A percentile compares a stretch with the other conserved stretches of the same genome.
These are phyloP conservation scores for Somion occarium DNA, from an alignment of 1,284 basidiomycete species.

Conservation along the genomic window DNA sequence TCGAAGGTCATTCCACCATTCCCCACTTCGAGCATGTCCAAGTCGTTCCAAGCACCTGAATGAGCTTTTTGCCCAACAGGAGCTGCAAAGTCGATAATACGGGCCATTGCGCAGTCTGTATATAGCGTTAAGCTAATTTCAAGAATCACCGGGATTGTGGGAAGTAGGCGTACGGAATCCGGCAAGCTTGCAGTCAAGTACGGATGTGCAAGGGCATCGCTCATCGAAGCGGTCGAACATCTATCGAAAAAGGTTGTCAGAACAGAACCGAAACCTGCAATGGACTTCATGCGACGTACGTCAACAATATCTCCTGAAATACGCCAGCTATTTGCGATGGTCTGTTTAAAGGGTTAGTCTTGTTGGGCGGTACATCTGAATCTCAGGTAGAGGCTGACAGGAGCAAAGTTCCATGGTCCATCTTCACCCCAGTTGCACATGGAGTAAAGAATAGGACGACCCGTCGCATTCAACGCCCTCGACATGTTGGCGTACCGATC, in stretches of 20 bases:
- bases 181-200: slow-evolving; percentile 37
- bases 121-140: neutral
- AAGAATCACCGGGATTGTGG: neutral
- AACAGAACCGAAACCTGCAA: neutral
- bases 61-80: slow-evolving; percentile 36
- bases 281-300: slow-evolving; percentile 17
- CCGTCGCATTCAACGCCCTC: slow-evolving; percentile 40
- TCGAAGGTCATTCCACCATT: slow-evolving; percentile 40
- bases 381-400: slow-evolving; percentile 19
- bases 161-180: slow-evolving; percentile 26
- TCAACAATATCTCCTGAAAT: slow-evolving; percentile 41
- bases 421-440: slow-evolving; percentile 48
- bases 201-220: slow-evolving; percentile 36
- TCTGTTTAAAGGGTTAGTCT: slow-evolving; percentile 21
- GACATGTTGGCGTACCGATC: slow-evolving; percentile 43
- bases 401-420: slow-evolving; percentile 42
- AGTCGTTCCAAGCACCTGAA: slow-evolving; percentile 37
- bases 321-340: slow-evolving; percentile 42
- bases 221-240: slow-evolving; percentile 37
- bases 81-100: slow-evolving; percentile 36
- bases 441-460: slow-evolving; percentile 42
- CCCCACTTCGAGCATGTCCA: slow-evolving; percentile 40
- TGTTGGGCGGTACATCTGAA: neutral
- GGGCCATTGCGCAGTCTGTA: slow-evolving; percentile 32
- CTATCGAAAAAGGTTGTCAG: slow-evolving; percentile 15